These are phyloP conservation scores for Syzygium aromaticum DNA, from an alignment of 345 rosid genomes.

Conservation along the genomic window DNA sequence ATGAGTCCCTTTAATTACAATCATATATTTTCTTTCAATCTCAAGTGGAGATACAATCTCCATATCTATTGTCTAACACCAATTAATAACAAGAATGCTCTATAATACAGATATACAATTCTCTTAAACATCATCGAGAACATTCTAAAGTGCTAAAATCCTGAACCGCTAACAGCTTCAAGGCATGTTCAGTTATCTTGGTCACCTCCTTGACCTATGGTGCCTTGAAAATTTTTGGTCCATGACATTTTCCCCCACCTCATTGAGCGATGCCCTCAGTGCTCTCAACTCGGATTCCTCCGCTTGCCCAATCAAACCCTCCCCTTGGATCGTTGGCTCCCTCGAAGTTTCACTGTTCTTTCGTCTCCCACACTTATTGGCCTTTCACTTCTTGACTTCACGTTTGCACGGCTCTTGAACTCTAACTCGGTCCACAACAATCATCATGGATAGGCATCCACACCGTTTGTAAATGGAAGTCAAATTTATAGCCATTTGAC, in stretches of 20 bases:
- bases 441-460: background rate
- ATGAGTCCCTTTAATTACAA: background rate
- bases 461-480: background rate
- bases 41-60: background rate
- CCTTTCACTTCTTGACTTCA: background rate
- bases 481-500: background rate
- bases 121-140: background rate
- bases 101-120: background rate
- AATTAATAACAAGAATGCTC: background rate
- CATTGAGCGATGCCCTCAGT: accelerated
- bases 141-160: background rate
- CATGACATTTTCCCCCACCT: background rate
- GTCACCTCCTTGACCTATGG: background rate
- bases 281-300: background rate
- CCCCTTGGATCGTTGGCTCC: background rate
- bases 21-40: background rate
- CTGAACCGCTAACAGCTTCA: background rate
- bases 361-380: background rate
- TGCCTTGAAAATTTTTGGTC: background rate
- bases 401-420: background rate
- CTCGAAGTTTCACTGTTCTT: background rate
- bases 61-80: background rate
- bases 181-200: background rate
- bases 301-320: background rate
- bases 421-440: background rate